phyloP scores from a whole-genome alignment of 78 protist genomes.

The Dictyostelium brefeldianum region DNA sequence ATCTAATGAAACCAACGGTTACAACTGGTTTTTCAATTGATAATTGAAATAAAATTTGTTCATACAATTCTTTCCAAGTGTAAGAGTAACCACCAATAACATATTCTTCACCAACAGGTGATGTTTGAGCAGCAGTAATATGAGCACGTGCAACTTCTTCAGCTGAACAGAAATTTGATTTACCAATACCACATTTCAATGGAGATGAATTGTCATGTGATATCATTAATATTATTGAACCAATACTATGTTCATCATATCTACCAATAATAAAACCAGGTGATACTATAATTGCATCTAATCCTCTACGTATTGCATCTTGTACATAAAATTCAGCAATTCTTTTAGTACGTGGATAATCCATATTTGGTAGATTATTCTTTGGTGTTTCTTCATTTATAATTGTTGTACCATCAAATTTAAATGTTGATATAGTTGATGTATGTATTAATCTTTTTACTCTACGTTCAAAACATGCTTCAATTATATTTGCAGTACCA shows the following conservation, averaged over 20 bases:
- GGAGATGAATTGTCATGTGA: neutral
- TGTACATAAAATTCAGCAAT: neutral
- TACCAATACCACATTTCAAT: neutral
- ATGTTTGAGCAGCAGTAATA: neutral
- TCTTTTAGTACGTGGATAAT: neutral
- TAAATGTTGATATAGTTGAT: neutral
- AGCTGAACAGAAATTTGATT: neutral
- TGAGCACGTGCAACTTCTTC: neutral
- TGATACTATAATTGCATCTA: neutral
- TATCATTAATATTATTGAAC: neutral
- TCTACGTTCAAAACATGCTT: neutral
- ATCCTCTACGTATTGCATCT: conserved; percentile 13
- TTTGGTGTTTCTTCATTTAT: neutral
- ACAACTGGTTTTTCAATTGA: neutral
- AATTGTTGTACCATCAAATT: neutral
- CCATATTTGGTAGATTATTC: neutral
- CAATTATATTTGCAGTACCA: neutral
- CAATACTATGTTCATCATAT: conserved; percentile 6
- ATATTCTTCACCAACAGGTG: neutral
- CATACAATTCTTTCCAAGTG: conserved; percentile 9
- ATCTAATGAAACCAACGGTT: neutral
- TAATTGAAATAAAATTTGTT: neutral
- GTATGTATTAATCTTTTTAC: conserved; percentile 1
- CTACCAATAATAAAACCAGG: conserved; percentile 5
- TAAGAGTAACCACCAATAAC: neutral